A percentile compares a stretch with the other conserved stretches of the same genome.
Evolutionary conservation across 768 basidiomycete genomes (phyloP).

Genomic region (Boletellus sp.): DNA sequence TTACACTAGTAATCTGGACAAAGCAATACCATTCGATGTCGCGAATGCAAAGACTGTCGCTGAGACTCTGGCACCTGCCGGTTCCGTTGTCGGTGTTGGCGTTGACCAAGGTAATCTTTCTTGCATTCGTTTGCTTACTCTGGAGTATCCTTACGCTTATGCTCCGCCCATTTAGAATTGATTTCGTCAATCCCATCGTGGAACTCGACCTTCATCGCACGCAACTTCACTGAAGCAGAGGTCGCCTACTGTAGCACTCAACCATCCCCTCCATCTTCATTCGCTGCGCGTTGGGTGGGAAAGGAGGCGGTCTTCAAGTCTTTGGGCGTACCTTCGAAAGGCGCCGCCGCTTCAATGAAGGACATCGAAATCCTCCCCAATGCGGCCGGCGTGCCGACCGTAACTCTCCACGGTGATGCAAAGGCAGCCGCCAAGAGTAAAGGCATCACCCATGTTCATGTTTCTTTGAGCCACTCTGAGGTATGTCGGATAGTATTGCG

Average conservation of each 20-base stretch:
- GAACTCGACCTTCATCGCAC: conserved; percentile 80
- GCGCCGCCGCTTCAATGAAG: conserved; percentile 92
- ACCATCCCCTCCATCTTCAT: conserved; percentile 82
- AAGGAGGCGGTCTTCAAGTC: conserved; percentile 99
- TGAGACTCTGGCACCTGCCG: conserved; percentile 34
- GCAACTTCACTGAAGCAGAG: conserved; percentile 93
- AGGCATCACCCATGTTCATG: conserved; percentile 68
- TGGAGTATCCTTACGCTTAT: conserved; percentile 2
- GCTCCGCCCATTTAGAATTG: conserved; percentile 54
- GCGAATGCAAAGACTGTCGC: conserved; percentile 68
- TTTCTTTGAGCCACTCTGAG: conserved; percentile 94
- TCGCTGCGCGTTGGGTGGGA: conserved; percentile 95
- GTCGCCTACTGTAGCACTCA: conserved; percentile 83
- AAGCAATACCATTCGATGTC: conserved; percentile 48
- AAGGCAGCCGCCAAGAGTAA: conserved; percentile 65
- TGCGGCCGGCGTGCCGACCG: conserved; percentile 72
- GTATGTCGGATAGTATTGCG: conserved; percentile 40
- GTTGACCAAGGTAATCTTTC: conserved; percentile 75
- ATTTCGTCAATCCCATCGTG: conserved; percentile 89
- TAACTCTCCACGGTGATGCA: conserved; percentile 77
- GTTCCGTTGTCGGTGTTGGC: conserved; percentile 70
- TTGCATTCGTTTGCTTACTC: neutral
- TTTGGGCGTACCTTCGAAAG: conserved; percentile 83
- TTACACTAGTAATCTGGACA: conserved; percentile 64
- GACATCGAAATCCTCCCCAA: conserved; percentile 94